Evolutionary conservation across 768 basidiomycete genomes (phyloP).

Genomic region (Pulveroboletus sp.): DNA sequence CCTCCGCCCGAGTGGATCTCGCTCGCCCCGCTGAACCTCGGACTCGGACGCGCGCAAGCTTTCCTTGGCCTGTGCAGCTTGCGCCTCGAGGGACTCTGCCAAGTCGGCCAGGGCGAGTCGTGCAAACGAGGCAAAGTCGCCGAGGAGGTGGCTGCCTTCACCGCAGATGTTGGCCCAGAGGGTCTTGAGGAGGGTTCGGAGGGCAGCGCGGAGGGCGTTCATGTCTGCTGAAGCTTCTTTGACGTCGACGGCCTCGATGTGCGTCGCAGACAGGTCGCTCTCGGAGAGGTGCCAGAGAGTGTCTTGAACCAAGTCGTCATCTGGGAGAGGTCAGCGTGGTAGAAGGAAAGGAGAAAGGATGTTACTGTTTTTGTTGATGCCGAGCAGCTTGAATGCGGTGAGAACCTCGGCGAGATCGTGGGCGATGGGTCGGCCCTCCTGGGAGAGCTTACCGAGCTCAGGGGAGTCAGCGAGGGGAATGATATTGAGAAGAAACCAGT

Average conservation of each 20-base stretch:
- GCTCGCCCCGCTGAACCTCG: conserved; percentile 57
- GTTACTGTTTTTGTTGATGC: conserved; percentile 55
- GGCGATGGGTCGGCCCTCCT: conserved; percentile 51
- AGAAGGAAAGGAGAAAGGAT: not conserved
- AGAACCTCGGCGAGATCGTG: conserved; percentile 49
- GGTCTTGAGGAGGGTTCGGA: conserved; percentile 49
- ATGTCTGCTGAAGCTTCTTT: conserved; percentile 50
- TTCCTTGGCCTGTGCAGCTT: conserved; percentile 50
- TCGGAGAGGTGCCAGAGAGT: conserved; percentile 62
- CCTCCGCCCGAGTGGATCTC: conserved; percentile 54
- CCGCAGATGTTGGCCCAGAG: conserved; percentile 50
- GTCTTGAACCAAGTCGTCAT: conserved; percentile 61
- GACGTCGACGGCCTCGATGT: conserved; percentile 35
- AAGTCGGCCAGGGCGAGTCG: conserved; percentile 65
- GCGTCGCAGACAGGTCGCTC: conserved; percentile 44
- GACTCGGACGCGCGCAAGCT: conserved; percentile 51
- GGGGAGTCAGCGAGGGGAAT: conserved; percentile 43
- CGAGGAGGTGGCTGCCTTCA: conserved; percentile 51
- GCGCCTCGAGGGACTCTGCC: conserved; percentile 53
- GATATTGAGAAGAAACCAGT: conserved; percentile 51
- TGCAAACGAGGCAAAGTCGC: conserved; percentile 61
- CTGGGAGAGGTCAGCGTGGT: conserved; percentile 30
- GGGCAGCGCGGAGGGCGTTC: conserved; percentile 43
- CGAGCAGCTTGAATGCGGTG: conserved; percentile 53
- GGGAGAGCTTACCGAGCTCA: conserved; percentile 42